Evolutionary conservation across 2,329 filamentous ascomycete species (phyloP).

Genomic region (Huntiella omanensis): DNA sequence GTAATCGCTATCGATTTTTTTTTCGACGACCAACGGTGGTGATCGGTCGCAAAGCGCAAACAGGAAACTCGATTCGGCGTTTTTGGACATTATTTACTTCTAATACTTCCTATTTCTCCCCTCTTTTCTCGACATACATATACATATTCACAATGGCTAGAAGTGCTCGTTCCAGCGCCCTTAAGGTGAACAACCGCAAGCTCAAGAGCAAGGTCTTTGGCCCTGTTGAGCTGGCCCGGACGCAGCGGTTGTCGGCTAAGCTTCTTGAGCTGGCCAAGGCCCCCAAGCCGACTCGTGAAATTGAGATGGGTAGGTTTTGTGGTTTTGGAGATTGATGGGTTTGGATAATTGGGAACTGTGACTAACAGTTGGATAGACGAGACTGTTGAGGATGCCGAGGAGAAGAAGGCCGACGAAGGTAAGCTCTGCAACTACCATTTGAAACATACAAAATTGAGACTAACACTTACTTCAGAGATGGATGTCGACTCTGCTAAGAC

Average conservation of each 20-base stretch:
- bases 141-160: slow-evolving; percentile 54
- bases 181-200: slow-evolving; percentile 66
- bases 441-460: neutral
- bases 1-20: slow-evolving; percentile 13
- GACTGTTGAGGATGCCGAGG: slow-evolving; percentile 3
- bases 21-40: slow-evolving; percentile 12
- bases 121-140: slow-evolving; percentile 5
- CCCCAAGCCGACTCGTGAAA: slow-evolving; percentile 43
- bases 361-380: slow-evolving; percentile 6
- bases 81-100: neutral
- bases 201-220: slow-evolving; percentile 71
- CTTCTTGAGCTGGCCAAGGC: slow-evolving; percentile 62
- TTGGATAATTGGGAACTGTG: neutral
- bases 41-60: slow-evolving; percentile 1
- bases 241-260: slow-evolving; percentile 70
- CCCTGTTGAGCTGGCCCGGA: slow-evolving; percentile 60
- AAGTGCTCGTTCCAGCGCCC: slow-evolving; percentile 57
- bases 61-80: neutral
- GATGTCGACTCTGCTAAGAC: slow-evolving; percentile 31
- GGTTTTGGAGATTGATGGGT: neutral
- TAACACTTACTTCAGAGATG: slow-evolving; percentile 25
- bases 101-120: neutral
- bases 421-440: neutral
- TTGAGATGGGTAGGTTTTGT: slow-evolving; percentile 25
- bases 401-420: slow-evolving; percentile 7